A percentile compares a stretch with the other conserved stretches of the same genome.
These are phyloP conservation scores for Verbascum thapsus DNA, from an alignment of 257 asterid genomes.

Conservation along the genomic window DNA sequence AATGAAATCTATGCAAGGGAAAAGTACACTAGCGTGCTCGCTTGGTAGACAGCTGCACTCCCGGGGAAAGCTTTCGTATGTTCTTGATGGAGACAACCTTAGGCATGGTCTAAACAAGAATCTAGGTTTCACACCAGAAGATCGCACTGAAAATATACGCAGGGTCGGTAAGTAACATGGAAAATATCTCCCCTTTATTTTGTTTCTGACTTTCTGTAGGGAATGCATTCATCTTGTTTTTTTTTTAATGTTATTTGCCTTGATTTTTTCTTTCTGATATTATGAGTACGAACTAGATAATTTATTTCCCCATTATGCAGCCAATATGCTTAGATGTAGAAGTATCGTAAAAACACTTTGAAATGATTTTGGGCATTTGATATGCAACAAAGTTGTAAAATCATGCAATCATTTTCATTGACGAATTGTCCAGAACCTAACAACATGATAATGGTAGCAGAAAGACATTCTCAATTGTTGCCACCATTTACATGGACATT, in stretches of 20 bases:
- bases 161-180: conserved; percentile 73
- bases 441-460: not conserved
- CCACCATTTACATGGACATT: not conserved
- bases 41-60: conserved; percentile 83
- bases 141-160: conserved; percentile 88
- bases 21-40: conserved; percentile 92
- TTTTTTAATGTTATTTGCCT: not conserved
- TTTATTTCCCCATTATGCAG: not conserved
- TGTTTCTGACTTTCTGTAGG: conserved; percentile 1
- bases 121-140: conserved; percentile 82
- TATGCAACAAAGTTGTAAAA: conserved; percentile 13
- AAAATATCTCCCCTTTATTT: conserved; percentile 5
- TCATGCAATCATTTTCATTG: conserved; percentile 2
- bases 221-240: conserved; percentile 1
- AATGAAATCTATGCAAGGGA: conserved; percentile 54
- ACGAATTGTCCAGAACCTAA: conserved; percentile 13
- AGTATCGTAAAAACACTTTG: not conserved
- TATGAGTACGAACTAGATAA: not conserved
- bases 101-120: conserved; percentile 94
- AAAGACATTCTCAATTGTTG: conserved; percentile 10
- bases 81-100: conserved; percentile 95
- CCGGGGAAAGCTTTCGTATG: conserved; percentile 84
- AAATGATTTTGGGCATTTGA: conserved; percentile 8
- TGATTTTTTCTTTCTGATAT: not conserved
- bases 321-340: not conserved